Evolutionary conservation across 371 early-diverging fungal species (phyloP), one percentile per base, ranked within the genome.

Genomic region (Mucor plumbeus): DNA sequence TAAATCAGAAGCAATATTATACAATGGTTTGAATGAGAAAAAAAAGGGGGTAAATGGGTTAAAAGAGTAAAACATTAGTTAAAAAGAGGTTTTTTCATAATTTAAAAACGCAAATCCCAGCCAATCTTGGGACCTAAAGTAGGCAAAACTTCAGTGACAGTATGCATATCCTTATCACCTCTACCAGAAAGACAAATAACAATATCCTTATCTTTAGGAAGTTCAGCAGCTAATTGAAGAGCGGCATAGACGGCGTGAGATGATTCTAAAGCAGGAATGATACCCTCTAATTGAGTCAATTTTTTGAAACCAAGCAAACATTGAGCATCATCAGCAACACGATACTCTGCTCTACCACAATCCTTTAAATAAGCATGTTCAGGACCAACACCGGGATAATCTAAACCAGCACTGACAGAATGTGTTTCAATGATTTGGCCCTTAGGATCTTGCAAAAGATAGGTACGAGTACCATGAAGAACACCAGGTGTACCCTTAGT

Each of bases 321-420:
- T 70, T 97, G 88, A 15, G 86, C 87, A 69, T 98, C 97, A 21
- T 92, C 91, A 64, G 91, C 96, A 13, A 90, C 89, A 26, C 87
- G 73, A 73, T 97, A 97, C 68, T 95, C 86, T 48, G 93, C 99
- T 44, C 99, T 87, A 17, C 91, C 91, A 50, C 85, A 83, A 71
- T 93, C 93, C 81, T 95, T 94, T 68, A 98, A 86, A 84, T 87
- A 95, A 34, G 97, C 90, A 74, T 97, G 97, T 76, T 98, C 98
- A 21, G 98, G 98, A 31, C 98, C 98, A 47, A 98, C 97, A 69
- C 97, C 98, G 5, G 99, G 97, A 78, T 98, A 98, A 83, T 97
- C 96, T 57, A 98, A 85, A 26, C 98, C 99, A 75, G 98, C 97
- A 64, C 93, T 91, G 73, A 99, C 93, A 57, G 92, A 92, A 78